These are phyloP conservation scores for Zoysia japonica DNA, from an alignment of 176 grass and related monocot genomes.

Conservation along the genomic window DNA sequence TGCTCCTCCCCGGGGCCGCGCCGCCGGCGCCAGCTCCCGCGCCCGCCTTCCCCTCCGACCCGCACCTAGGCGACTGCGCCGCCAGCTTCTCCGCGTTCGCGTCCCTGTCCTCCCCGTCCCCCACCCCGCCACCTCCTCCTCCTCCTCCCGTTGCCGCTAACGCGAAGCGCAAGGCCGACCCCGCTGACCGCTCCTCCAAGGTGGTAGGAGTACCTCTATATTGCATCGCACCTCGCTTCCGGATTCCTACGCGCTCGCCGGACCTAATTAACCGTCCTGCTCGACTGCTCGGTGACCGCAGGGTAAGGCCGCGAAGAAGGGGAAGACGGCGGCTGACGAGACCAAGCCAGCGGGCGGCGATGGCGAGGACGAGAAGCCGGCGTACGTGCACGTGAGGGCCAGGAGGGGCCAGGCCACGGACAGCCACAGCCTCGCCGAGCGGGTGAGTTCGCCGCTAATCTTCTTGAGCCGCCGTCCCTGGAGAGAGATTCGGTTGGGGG, in stretches of 20 bases:
- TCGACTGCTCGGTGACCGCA: conserved; percentile 6
- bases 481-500: background rate
- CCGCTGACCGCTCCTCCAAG: conserved; percentile 36
- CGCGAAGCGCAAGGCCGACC: conserved; percentile 52
- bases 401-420: conserved; percentile 75
- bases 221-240: too few species aligned
- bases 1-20: conserved; percentile 34
- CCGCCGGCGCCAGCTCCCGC: conserved; percentile 7
- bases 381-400: conserved; percentile 81
- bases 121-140: background rate
- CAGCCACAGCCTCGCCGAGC: conserved; percentile 87
- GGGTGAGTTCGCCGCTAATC: conserved; percentile 54
- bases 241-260: background rate
- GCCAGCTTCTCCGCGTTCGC: conserved; percentile 64
- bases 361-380: conserved; percentile 63
- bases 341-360: conserved; percentile 32
- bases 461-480: background rate
- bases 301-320: conserved; percentile 60
- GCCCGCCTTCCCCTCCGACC: conserved; percentile 59
- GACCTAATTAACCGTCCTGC: too few species aligned
- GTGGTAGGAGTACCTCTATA: background rate
- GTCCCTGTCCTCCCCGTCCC: conserved; percentile 31
- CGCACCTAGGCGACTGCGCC: conserved; percentile 55
- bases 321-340: conserved; percentile 41
- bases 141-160: conserved; percentile 8